phyloP scores from a whole-genome alignment of 768 basidiomycete species.

The Coprinopsis sp. region DNA sequence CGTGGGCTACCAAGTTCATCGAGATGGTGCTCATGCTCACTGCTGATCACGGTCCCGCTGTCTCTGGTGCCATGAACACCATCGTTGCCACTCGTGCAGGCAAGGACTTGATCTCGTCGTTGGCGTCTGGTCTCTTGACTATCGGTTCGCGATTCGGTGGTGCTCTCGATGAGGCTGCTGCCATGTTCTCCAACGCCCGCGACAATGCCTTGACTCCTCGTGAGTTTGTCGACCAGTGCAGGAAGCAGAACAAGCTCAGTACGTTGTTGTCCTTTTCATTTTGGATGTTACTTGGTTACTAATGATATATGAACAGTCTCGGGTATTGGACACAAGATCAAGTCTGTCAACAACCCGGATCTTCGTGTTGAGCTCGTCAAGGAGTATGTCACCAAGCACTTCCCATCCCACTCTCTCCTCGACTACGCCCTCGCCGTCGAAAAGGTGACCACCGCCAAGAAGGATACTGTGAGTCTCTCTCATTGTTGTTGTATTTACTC shows the following conservation, averaged over 20 bases:
- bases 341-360: constrained; percentile 96
- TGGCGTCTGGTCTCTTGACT: constrained; percentile 93
- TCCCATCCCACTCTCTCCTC: constrained; percentile 89
- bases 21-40: constrained; percentile 99
- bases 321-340: constrained; percentile 99
- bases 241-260: constrained; percentile 94
- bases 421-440: constrained; percentile 97
- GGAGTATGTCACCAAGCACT: constrained; percentile 92
- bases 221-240: constrained; percentile 92
- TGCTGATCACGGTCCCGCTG: constrained; percentile 96
- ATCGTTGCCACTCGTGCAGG: constrained; percentile 99
- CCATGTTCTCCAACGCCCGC: constrained; percentile 90
- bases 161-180: constrained; percentile 94
- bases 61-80: constrained; percentile 99
- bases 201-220: constrained; percentile 94
- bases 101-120: constrained; percentile 95
- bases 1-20: constrained; percentile 96
- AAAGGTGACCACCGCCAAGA: constrained; percentile 96
- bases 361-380: constrained; percentile 90
- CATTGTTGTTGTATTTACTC: not conserved
- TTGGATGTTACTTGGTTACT: constrained; percentile 4
- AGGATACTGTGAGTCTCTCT: constrained; percentile 76
- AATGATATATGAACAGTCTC: constrained; percentile 49
- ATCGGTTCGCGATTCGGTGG: constrained; percentile 99
- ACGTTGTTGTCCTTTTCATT: constrained; percentile 25